Evolutionary conservation across 2,329 filamentous ascomycete genomes (phyloP), one percentile per base, ranked within the genome.

Genomic region (Alternaria longipes): DNA sequence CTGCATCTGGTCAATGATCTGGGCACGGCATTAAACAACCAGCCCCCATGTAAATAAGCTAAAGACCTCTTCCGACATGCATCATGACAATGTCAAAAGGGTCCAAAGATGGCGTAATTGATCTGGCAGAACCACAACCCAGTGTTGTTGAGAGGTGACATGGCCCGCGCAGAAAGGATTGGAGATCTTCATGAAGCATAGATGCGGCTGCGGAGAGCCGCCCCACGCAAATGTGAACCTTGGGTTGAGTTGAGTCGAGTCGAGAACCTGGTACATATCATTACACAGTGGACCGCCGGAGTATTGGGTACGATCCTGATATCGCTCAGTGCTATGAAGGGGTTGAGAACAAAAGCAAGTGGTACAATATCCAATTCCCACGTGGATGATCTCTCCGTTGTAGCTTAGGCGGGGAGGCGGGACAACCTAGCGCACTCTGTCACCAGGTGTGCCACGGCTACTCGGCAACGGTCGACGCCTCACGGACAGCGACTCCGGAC

Each of bases 371-470:
- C 32, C 42, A 45, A 28, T 45, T 60, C 26, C 54, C 58, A 60
- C 58, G 47, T 60, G 58, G 46, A 60, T 57, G 41, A 12, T 26
- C 46, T 57, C 34, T 57, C 34, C 41, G 41, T 41, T 38, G 54
- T 60, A 53, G 58, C 47, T 54, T 46, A 30, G 28, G 54, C 58
- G 58, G 58, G 58, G 58, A 60, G 49, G 54, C 54, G 58, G 58
- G 46, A 56, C 11, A 40, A 44, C 28, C 34, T 51, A 49, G 45
- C 18, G 58, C 34, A 20, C 55, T 56, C 36, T 36, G 20, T 51
- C 32, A 20, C 22, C 26, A 49, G 46, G 2, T 38, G 14, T 54
- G 49, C 24, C 28, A 45, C 36, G 40, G 46, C 34, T 45, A 20
- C 40, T 34, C 40, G 41, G 34, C 53, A 60, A 57, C 58, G 53